Percentiles rank a stretch among this genome's conserved stretches.
These are phyloP conservation scores for Colletotrichum graminicola DNA, from an alignment of 2,329 filamentous ascomycete genomes.

Conservation along the genomic window DNA sequence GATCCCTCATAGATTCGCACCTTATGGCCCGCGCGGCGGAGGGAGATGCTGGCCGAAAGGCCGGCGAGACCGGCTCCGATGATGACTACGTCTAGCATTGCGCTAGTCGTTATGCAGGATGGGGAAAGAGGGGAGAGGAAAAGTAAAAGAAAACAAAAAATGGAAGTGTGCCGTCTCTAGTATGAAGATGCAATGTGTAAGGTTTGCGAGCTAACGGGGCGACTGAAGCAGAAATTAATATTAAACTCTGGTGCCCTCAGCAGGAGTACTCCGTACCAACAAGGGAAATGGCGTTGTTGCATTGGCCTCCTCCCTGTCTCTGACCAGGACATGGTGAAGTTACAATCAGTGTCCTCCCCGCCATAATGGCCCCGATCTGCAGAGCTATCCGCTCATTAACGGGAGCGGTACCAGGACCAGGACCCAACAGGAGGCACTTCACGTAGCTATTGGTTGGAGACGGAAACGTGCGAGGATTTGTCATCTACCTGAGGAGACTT, in stretches of 20 bases:
- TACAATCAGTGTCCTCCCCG: background rate
- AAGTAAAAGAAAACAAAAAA: background rate
- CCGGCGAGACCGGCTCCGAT: conserved; percentile 59
- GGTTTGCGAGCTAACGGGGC: background rate
- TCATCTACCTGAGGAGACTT: no score
- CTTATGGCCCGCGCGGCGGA: conserved; percentile 52
- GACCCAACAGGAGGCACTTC: background rate
- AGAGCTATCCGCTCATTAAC: conserved; percentile 4
- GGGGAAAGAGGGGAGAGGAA: background rate
- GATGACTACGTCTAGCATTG: conserved; percentile 54
- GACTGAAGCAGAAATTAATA: background rate
- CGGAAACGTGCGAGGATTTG: no score
- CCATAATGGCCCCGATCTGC: no score
- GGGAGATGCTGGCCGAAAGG: conserved; percentile 54
- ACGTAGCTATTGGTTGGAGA: background rate
- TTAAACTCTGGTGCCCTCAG: no score
- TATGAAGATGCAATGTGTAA: background rate
- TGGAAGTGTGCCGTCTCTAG: background rate
- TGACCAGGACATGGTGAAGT: conserved; percentile 5
- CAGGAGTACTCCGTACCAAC: conserved; percentile 15
- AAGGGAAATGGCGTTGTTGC: conserved; percentile 12
- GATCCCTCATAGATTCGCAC: conserved; percentile 58
- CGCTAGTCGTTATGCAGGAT: background rate
- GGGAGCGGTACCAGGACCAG: conserved; percentile 4
- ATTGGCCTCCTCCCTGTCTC: background rate